Base-by-base conservation (phyloP, 352 stramenopile genomes). In the Globisporangium okanoganense region DNA sequence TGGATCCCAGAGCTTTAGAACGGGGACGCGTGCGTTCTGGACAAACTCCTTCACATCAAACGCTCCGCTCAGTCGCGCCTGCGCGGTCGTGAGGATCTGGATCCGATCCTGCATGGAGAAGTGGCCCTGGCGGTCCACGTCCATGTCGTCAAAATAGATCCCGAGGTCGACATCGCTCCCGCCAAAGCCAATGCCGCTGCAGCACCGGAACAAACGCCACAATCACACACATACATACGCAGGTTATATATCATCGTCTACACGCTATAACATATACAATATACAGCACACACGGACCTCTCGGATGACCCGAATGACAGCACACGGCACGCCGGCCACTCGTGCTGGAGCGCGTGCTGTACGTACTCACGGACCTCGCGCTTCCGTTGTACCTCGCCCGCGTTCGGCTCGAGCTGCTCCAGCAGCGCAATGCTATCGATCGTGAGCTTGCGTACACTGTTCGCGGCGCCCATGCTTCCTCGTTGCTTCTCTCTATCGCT, bases 141-240 rank as follows among this genome's bases (percentile, higher is more conserved):
- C 67, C 49, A 85, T 56, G 66, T 88, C 78, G 35, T 90, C 76
- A 67, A 94, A 94, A 70, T 82, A 94, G 63, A 94, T 82, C 10
- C 81, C 85, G 43, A 94, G 70, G 62, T 94, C 85, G 22, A 94
- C 67, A 51, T 94, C 85, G 55, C 85, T 92, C 5, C 81, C 79
- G 38, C 85, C 81, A 64, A 90, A 91, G 53, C 82, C 82, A 47
- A 92, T 67, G 38, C 78, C 81, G 50, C 85, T 94, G 47, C 18
- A 69, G 3, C 25, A 54, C 9, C 8, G 1, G 13, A 44, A 24
- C 20, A 18, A 13, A 58, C 27, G 25, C 33, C 25, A 38, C 41
- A 35, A 35, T 25, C n/a, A 61, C 13, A 47, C 13, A 67, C 18
- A 41, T 56, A 45, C 27, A 51, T 47, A 63, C n/a, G 43, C 60